Base-by-base conservation (phyloP, 129 eudicot genomes). In the Chrysanthemum makinoi region DNA sequence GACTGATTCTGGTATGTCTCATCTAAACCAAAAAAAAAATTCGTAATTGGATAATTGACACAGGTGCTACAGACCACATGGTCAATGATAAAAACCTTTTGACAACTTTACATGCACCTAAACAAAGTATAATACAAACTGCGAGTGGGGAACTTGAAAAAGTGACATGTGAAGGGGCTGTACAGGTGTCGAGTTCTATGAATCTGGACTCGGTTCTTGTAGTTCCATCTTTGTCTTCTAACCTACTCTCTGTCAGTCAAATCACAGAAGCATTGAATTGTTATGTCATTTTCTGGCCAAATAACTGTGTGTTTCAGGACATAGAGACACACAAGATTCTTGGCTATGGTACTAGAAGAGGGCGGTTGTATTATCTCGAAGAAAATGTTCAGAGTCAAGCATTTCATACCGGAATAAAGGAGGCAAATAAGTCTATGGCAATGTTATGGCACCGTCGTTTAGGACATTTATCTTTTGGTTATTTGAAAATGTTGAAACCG, bases 21-120 rank as follows among this genome's bases (percentile, higher is more conserved):
- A 12, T 57, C 33, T 19, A 57, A 57, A 57, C 33, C 63, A 8
- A 57, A 57, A 13, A 57, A 19, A 57, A 57, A 17, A n/a, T 66
- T 49, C 14, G 28, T 24, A 0, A 24, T 24, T 24, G 28, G 28
- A 24, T 24, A 24, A 24, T 24, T 24, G 28, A 24, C 28, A 48
- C 72, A 67, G 56, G 72, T 67, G 72, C 72, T 14, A 39, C 60
- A 43, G 68, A 63, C n/a, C 68, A 63, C 10, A 63, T 33, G 68
- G 13, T 15, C 10, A 63, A 63, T 15, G 33, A 63, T 5, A 11
- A 14, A 14, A 63, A 4, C 39, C 39, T 30, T 30, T 35, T 63
- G 2, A 63, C 20, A 33, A 14, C 6, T 2, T 30, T 12, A 3
- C 15, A n/a, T 7, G 6, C 48, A 7, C 51, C 68, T 3, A 63